A percentile compares a stretch with the other conserved stretches of the same genome.
Conservation (phyloP, 495 filamentous ascomycete species). For the Poronia punctata region DNA sequence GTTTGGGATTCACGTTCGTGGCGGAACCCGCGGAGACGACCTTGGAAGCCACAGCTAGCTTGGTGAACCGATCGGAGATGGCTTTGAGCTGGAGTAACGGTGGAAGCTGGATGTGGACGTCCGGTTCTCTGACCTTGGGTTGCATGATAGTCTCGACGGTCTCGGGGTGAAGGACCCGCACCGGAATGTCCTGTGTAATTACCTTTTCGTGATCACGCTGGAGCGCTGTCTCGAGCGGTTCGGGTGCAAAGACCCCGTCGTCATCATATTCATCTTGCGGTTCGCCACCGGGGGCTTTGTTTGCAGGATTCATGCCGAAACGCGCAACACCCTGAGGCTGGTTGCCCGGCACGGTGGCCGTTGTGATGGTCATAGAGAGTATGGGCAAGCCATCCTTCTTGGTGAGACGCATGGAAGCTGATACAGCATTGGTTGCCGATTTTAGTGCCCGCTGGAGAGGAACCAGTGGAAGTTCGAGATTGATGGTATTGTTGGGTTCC, state of each 20-base stretch:
- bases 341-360: constrained; percentile 41
- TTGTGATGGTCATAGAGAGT: constrained; percentile 76
- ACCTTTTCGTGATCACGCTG: constrained; percentile 67
- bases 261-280: constrained; percentile 17
- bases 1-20: constrained; percentile 39
- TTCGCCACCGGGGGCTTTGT: constrained; percentile 14
- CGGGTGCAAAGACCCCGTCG: constrained; percentile 41
- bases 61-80: constrained; percentile 91
- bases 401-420: constrained; percentile 79
- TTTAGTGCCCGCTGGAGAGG: constrained; percentile 79
- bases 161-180: constrained; percentile 73
- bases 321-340: constrained; percentile 19
- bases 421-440: constrained; percentile 67
- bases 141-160: constrained; percentile 83
- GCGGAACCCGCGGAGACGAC: constrained; percentile 11
- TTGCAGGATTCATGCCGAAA: constrained; percentile 14
- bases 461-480: constrained; percentile 83
- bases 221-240: constrained; percentile 42
- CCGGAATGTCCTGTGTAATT: constrained; percentile 94
- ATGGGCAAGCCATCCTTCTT: constrained; percentile 84
- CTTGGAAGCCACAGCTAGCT: constrained; percentile 48
- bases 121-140: constrained; percentile 81
- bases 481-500: constrained; percentile 73
- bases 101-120: constrained; percentile 88
- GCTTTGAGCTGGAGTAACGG: constrained; percentile 76